These are phyloP conservation scores for Diaporthe vaccinii DNA, from an alignment of 2,329 filamentous ascomycete species.

Conservation along the genomic window DNA sequence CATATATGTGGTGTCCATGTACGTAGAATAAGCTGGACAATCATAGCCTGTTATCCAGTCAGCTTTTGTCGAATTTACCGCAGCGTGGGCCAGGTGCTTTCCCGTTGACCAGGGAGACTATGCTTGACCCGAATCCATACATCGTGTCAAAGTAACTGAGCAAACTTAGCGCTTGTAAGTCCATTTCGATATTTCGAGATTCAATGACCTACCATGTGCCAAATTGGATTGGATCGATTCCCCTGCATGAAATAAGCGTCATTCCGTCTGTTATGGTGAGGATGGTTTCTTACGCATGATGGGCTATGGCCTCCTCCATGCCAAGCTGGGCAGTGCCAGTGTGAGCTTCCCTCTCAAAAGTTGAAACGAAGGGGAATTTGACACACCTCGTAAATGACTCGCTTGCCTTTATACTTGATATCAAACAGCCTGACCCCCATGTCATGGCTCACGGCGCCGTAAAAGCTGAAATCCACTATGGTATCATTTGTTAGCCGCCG, in stretches of 20 bases:
- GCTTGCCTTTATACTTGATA: constrained; percentile 63
- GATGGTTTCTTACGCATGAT: not conserved
- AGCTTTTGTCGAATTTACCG: not conserved
- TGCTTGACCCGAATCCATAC: not conserved
- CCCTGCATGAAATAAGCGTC: constrained; percentile 48
- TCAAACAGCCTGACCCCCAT: constrained; percentile 62
- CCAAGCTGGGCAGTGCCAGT: constrained; percentile 55
- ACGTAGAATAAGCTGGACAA: constrained; percentile 16
- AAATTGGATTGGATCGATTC: constrained; percentile 42
- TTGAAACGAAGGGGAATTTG: constrained; percentile 51
- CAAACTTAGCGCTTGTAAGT: not conserved
- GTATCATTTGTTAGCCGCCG: not conserved
- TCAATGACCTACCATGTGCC: not conserved
- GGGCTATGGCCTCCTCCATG: constrained; percentile 2
- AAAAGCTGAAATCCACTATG: constrained; percentile 19
- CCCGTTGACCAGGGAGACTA: not conserved
- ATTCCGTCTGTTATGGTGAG: constrained; percentile 53
- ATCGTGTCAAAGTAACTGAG: not conserved
- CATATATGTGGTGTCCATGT: constrained; percentile 6
- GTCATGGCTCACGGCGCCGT: not conserved
- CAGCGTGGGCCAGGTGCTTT: not conserved
- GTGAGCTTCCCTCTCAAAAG: constrained; percentile 56
- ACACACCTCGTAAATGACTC: constrained; percentile 65
- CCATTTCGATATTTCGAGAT: not conserved
- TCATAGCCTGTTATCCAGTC: not conserved